phyloP scores from a whole-genome alignment of 371 early-diverging fungal species.

The Saksenaea vasiformis region DNA sequence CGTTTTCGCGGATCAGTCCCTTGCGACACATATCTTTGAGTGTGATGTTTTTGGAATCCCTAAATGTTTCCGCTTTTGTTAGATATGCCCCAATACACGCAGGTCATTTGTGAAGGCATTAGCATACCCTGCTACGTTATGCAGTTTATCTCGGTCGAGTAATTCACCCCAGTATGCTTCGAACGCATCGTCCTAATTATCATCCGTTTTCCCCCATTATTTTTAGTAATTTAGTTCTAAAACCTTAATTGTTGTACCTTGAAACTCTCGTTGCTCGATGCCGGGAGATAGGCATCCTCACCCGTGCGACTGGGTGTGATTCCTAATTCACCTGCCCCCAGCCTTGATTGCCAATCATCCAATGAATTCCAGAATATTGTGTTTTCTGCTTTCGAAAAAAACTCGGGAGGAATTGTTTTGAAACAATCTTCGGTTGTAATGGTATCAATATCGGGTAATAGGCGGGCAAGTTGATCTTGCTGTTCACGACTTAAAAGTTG shows the following conservation, averaged over 20 bases:
- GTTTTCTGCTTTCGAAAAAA: slow-evolving; percentile 40
- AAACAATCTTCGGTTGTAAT: slow-evolving; percentile 8
- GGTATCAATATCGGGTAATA: slow-evolving; percentile 35
- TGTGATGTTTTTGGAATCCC: slow-evolving; percentile 52
- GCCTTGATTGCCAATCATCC: slow-evolving; percentile 41
- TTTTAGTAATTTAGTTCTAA: slow-evolving; percentile 3
- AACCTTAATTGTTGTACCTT: slow-evolving; percentile 8
- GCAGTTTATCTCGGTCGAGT: slow-evolving; percentile 43
- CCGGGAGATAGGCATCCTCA: background rate
- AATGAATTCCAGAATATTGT: slow-evolving; percentile 39
- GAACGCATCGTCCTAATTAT: slow-evolving; percentile 34
- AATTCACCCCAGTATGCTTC: slow-evolving; percentile 47
- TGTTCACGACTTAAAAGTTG: slow-evolving; percentile 40
- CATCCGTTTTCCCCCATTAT: background rate
- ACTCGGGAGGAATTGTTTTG: slow-evolving; percentile 14
- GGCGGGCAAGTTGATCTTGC: slow-evolving; percentile 29
- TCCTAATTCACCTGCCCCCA: slow-evolving; percentile 25
- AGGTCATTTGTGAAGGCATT: background rate
- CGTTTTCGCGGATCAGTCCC: slow-evolving; percentile 48
- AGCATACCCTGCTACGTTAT: slow-evolving; percentile 53
- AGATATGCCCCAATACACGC: background rate
- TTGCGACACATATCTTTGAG: slow-evolving; percentile 57
- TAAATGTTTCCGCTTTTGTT: slow-evolving; percentile 5
- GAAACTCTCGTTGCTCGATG: background rate
- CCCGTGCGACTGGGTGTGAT: background rate